Base-by-base conservation (phyloP, 2,329 filamentous ascomycete genomes). In the Colletotrichum cuscutae region DNA sequence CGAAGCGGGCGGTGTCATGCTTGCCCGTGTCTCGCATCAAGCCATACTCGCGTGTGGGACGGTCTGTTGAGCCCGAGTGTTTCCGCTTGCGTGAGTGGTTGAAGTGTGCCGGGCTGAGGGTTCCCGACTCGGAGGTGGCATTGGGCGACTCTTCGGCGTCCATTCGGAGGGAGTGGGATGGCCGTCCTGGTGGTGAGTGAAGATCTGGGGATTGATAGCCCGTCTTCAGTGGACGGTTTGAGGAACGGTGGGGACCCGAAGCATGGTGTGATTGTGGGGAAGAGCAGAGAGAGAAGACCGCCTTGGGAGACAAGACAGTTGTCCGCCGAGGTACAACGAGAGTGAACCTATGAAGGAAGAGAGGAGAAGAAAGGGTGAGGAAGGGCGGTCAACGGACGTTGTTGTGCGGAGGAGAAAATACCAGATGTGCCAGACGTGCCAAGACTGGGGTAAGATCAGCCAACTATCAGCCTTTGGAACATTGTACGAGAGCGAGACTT, bases 11-110 rank as follows among this genome's bases (percentile, higher is more conserved):
- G 3, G 84, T 84, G 26, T 83, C 85, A 35, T 84, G 81, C 32
- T 83, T 83, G 19, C 82, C 83, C 32, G 83, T 81, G 74, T 86
- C 85, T 71, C 88, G 84, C 87, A 90, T 89, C 68, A 89, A 74
- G 9, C 80, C 80, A 77, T 80, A 79, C 60, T 81, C 80, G 30
- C 80, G 79, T 13, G 78, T 77, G 2, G 78, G 77, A 22, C 77
- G 78, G 9, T 77, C 76, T 3, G 67, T 71, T 1, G 79, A 77
- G 1, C 67, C 66, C 11, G 80, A 80, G 24, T 77, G 75, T 65
- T 81, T 81, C 11, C 80, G 78, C 60, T 81, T 81, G 19, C 78
- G 80, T 6, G 76, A 77, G 74, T 9, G 76, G n/a, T 74, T 76
- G 30, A 72, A 72, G 24, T 73, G 71, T 24, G 68, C 68, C 24